Conservation (phyloP, 305 asterid genomes). For the Coffea humblotiana region DNA sequence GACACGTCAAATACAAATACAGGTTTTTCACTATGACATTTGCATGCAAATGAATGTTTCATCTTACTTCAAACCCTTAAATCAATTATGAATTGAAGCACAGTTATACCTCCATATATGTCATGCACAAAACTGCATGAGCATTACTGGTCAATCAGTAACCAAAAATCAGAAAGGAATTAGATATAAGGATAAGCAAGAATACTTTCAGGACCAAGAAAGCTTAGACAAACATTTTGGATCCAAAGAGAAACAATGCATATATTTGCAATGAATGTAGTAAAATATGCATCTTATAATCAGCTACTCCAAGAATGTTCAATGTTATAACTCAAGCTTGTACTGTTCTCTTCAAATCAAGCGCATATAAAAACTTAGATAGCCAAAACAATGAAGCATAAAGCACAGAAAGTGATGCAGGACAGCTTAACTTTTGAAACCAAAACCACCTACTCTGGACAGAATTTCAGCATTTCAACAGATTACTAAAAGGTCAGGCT, state of each 20-base stretch:
- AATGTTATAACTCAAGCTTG: background rate
- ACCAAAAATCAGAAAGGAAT: background rate
- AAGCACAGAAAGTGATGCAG: background rate
- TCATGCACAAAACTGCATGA: background rate
- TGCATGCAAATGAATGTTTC: background rate
- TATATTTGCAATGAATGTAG: background rate
- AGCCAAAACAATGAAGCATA: background rate
- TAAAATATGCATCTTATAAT: background rate
- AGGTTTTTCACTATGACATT: background rate
- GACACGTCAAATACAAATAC: background rate
- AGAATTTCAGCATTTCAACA: background rate
- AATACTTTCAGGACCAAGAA: background rate
- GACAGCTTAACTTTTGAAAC: background rate
- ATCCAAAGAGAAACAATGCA: background rate
- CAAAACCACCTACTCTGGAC: background rate
- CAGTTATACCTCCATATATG: background rate
- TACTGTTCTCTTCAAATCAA: background rate
- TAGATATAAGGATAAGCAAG: background rate
- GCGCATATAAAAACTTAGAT: background rate
- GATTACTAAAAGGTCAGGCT: background rate
- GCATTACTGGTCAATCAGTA: background rate
- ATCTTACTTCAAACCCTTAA: background rate
- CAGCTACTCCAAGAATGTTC: background rate
- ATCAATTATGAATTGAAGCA: background rate
- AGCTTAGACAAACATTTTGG: background rate